A percentile compares a stretch with the other conserved stretches of the same genome.
phyloP scores from a whole-genome alignment of 306 rosid species.

The cucumber (Cucumis sativus) region Cucumber_9930_V3 NC_026657.2:39420501-39421000 shows the following conservation, averaged over 20 bases:
- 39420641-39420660: constrained; percentile 71
- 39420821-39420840: no score
- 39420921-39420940: neutral
- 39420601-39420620: constrained; percentile 90
- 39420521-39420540: neutral
- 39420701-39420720: constrained; percentile 83
- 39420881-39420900: neutral
- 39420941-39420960: neutral
- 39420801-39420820: neutral
- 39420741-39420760: constrained; percentile 68
- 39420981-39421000: neutral
- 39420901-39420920: neutral
- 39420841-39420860: neutral
- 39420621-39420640: constrained; percentile 66
- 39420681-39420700: constrained; percentile 54
- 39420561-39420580: constrained; percentile 60
- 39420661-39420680: constrained; percentile 50
- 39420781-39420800: neutral
- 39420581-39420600: constrained; percentile 80
- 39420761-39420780: constrained; percentile 46
- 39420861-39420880: neutral
- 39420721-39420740: constrained; percentile 67
- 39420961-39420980: neutral
- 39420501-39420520: neutral
- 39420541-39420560: constrained; percentile 7